A percentile compares a stretch with the other conserved stretches of the same genome.
Evolutionary conservation across 192 early-diverging fungal genomes (phyloP).

Genomic region (Chytriomyces hyalinus): DNA sequence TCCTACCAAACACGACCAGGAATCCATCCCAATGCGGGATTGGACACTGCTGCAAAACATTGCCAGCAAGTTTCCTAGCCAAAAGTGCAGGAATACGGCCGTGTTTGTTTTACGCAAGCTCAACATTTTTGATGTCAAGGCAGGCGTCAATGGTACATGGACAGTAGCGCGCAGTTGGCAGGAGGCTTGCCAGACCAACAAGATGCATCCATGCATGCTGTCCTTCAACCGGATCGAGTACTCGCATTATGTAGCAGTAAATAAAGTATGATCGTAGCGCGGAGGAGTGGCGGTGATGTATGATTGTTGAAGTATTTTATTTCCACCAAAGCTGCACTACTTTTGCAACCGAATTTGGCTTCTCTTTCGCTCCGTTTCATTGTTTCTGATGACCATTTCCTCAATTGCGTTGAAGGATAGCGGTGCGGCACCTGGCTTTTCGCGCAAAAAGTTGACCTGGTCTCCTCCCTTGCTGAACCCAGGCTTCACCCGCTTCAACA

Average conservation of each 20-base stretch:
- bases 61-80: not conserved
- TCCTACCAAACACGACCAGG: not conserved
- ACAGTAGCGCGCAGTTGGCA: constrained; percentile 1
- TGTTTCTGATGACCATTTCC: constrained; percentile 48
- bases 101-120: not conserved
- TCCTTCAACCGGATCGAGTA: not conserved
- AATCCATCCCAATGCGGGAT: not conserved
- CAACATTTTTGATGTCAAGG: not conserved
- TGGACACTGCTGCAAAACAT: not conserved
- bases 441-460: constrained; percentile 45
- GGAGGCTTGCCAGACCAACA: not conserved
- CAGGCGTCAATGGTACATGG: not conserved
- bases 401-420: constrained; percentile 46
- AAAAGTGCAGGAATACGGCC: constrained; percentile 1
- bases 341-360: constrained; percentile 22
- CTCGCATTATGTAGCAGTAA: too few species aligned
- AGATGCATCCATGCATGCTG: constrained; percentile 26
- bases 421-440: constrained; percentile 41
- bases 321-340: not conserved
- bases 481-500: constrained; percentile 46
- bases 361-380: constrained; percentile 42
- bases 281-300: too few species aligned
- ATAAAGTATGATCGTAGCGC: too few species aligned
- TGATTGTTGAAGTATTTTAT: too few species aligned
- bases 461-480: constrained; percentile 43